These are phyloP conservation scores for Penicillium sp. DNA, from an alignment of 2,329 filamentous ascomycete genomes.

Conservation along the genomic window DNA sequence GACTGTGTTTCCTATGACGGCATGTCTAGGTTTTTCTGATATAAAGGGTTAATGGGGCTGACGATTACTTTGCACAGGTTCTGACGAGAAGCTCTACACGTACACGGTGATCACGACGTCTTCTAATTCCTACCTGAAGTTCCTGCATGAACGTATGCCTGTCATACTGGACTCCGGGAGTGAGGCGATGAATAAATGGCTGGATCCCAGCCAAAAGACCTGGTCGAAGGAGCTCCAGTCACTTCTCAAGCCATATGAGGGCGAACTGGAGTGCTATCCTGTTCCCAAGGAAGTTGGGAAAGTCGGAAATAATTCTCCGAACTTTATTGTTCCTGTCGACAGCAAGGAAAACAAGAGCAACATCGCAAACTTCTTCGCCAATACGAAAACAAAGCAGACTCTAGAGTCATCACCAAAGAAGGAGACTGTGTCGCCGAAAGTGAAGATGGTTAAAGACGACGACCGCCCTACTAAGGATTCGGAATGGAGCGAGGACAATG, in stretches of 20 bases:
- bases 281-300: slow-evolving; percentile 90
- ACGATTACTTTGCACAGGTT: slow-evolving; percentile 43
- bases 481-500: slow-evolving; percentile 43
- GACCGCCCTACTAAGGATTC: slow-evolving; percentile 1
- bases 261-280: slow-evolving; percentile 79
- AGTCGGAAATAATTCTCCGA: slow-evolving; percentile 84
- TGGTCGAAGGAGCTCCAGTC: slow-evolving; percentile 79
- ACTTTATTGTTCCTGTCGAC: slow-evolving; percentile 77
- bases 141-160: slow-evolving; percentile 94
- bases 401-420: slow-evolving; percentile 16
- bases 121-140: slow-evolving; percentile 77
- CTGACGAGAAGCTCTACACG: slow-evolving; percentile 72
- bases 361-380: slow-evolving; percentile 89
- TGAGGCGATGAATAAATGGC: slow-evolving; percentile 68
- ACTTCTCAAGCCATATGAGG: slow-evolving; percentile 74
- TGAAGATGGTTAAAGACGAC: slow-evolving; percentile 16
- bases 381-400: slow-evolving; percentile 43
- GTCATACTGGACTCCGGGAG: slow-evolving; percentile 81
- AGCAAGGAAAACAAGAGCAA: slow-evolving; percentile 88
- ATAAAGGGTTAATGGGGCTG: neutral
- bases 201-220: slow-evolving; percentile 68
- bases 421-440: slow-evolving; percentile 38
- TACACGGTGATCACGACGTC: slow-evolving; percentile 94
- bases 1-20: slow-evolving; percentile 81
- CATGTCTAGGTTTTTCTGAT: slow-evolving; percentile 30